Evolutionary conservation across 495 filamentous ascomycete genomes (phyloP).

Genomic region (Penicillium cataractarum): DNA sequence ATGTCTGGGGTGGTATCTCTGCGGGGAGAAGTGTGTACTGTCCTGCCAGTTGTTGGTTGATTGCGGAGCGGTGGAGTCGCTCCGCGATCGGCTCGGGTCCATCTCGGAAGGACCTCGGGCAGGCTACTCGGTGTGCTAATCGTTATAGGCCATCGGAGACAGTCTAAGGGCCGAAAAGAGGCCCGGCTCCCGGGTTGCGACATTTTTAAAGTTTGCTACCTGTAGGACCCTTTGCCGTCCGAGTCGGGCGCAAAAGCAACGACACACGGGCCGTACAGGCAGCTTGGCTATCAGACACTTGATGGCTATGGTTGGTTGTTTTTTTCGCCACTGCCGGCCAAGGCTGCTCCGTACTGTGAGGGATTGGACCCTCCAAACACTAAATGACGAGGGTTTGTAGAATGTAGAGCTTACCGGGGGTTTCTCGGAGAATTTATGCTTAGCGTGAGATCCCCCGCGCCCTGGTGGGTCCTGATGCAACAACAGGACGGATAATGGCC

Average conservation of each 20-base stretch:
- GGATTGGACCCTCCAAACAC: neutral
- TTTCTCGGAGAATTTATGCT: neutral
- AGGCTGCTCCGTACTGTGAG: neutral
- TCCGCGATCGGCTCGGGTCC: neutral
- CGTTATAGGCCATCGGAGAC: neutral
- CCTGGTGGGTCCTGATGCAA: neutral
- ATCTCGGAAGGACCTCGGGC: constrained; percentile 2
- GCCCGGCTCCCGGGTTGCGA: neutral
- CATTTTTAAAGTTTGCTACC: neutral
- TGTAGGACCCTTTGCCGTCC: neutral
- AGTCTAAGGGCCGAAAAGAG: neutral
- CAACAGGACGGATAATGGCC: no score
- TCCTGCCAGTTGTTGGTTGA: neutral
- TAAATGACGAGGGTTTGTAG: neutral
- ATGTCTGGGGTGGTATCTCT: neutral
- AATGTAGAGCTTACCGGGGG: neutral
- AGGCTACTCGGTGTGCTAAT: neutral
- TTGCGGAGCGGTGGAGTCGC: neutral
- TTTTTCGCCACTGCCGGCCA: neutral
- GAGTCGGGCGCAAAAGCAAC: neutral
- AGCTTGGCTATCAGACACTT: neutral
- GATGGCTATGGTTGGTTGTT: neutral
- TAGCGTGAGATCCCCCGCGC: neutral
- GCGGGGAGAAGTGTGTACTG: neutral
- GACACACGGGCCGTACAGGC: neutral